Evolutionary conservation across 352 stramenopile species (phyloP), one percentile per base, ranked within the genome.

Genomic region (Halophytophthora batemanensis): DNA sequence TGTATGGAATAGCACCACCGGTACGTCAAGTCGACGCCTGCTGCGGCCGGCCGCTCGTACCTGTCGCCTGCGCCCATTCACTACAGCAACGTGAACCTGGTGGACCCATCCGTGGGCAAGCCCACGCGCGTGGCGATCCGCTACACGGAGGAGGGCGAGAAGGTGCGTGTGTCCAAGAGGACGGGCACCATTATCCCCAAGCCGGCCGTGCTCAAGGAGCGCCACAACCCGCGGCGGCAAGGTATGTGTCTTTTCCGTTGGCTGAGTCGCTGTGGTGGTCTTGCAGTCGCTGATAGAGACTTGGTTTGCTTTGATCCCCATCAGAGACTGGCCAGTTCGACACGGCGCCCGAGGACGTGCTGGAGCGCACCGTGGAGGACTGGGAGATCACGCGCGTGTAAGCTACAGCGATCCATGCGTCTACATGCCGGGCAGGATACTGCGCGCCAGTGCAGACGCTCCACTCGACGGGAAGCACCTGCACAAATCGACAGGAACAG

Each of bases 121-220:
- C 77, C 82, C 38, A 93, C 84, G 58, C 71, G 82, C 17, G 53
- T 95, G 19, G 74, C 72, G 37, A 88, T 90, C 48, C 79, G 84
- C 56, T 96, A 86, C 59, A 83, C 94, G 41, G 88, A 97, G 19
- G 85, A 98, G 38, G 94, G 93, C 25, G 93, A 95, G 25, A 98
- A 98, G 73, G 87, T 98, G 39, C 84, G 96, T 35, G 89, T 98
- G 57, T 91, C 92, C 21, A 97, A 97, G 74, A 93, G 96, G 65
- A 97, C 85, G 31, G 93, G 93, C 56, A 96, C 93, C 12, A 97
- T 98, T 61, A 98, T 98, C 74, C 90, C 92, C 22, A 94, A 94
- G 66, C 93, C 95, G 6, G 90, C 96, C 22, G 64, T 96, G 50
- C 77, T 97, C 37, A 96, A 90, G 64, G 77, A 95, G 56, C 80